Conservation (phyloP, 345 rosid species). For the Luvunga scandens region DNA sequence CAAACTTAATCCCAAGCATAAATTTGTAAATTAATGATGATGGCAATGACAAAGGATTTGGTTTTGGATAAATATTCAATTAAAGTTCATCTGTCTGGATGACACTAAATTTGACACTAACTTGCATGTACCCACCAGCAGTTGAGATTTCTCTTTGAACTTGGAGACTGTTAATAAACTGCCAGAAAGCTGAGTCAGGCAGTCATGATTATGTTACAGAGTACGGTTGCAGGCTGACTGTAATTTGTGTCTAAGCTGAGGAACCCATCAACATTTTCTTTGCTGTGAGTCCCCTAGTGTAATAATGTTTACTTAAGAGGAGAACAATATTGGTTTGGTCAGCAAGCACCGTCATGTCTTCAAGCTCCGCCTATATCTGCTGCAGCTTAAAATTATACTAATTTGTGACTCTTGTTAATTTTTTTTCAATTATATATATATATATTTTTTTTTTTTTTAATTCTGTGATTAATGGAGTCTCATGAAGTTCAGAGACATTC, state of each 20-base stretch:
- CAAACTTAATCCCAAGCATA: not conserved
- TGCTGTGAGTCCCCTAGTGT: not conserved
- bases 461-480: not conserved
- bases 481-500: constrained; percentile 9
- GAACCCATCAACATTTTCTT: not conserved
- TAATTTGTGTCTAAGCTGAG: not conserved
- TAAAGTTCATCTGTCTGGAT: not conserved
- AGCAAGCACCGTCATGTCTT: not conserved
- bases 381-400: not conserved
- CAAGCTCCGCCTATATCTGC: not conserved
- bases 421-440: not conserved
- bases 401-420: not conserved
- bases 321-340: not conserved
- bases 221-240: not conserved
- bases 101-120: not conserved
- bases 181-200: not conserved
- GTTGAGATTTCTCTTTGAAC: not conserved
- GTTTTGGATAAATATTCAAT: not conserved
- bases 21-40: not conserved
- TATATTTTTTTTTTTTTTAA: not conserved
- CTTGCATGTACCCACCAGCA: not conserved
- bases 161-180: not conserved
- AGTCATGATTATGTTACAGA: not conserved
- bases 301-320: not conserved
- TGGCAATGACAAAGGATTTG: constrained; percentile 1